A percentile compares a stretch with the other conserved stretches of the same genome.
Conservation (phyloP, 345 rosid species). For the Acer campestre region DNA sequence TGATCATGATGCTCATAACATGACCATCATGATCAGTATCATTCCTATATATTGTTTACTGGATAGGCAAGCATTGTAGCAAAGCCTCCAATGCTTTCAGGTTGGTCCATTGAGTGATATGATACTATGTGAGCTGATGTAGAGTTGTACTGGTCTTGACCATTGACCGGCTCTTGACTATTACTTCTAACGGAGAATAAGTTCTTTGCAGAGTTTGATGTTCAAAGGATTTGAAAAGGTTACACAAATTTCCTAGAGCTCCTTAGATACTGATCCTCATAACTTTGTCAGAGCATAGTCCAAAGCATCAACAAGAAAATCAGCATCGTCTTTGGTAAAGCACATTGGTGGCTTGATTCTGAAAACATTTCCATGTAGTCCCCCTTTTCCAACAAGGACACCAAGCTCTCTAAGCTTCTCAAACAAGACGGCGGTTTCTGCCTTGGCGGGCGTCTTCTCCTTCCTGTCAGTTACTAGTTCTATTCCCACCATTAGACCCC, state of each 20-base stretch:
- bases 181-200: too few relatives aligned
- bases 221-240: slow-evolving; percentile 7
- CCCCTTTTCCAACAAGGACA: slow-evolving; percentile 71
- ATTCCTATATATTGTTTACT: too few relatives aligned
- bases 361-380: slow-evolving; percentile 85
- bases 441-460: slow-evolving; percentile 86
- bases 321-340: slow-evolving; percentile 89
- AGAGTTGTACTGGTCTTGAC: too few relatives aligned
- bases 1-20: too few relatives aligned
- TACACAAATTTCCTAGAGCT: not conserved
- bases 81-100: too few relatives aligned
- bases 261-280: slow-evolving; percentile 33
- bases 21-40: too few relatives aligned
- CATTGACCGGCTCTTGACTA: too few relatives aligned
- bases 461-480: slow-evolving; percentile 82
- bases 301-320: slow-evolving; percentile 82
- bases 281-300: slow-evolving; percentile 69
- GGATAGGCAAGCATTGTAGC: too few relatives aligned
- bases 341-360: slow-evolving; percentile 97
- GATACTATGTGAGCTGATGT: too few relatives aligned
- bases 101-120: too few relatives aligned
- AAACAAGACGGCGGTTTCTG: slow-evolving; percentile 71
- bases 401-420: slow-evolving; percentile 60
- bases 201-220: not conserved
- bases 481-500: slow-evolving; percentile 86